Conservation (phyloP, 225 moss, liverwort and hornwort species). For the Pleurozium schreberi region DNA sequence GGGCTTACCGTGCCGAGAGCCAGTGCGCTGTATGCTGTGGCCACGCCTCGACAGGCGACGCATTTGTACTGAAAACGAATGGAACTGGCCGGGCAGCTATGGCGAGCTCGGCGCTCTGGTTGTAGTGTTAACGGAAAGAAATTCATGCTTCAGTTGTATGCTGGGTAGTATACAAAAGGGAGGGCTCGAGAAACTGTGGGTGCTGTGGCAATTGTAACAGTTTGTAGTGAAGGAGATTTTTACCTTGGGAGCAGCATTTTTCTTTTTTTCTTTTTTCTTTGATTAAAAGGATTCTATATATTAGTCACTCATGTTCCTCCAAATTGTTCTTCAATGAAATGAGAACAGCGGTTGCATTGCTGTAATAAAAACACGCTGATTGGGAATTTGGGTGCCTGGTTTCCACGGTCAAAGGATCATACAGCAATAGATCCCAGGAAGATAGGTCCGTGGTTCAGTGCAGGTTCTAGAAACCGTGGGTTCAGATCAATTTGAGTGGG, state of each 20-base stretch:
- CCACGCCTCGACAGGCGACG: background rate
- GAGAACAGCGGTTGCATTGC: background rate
- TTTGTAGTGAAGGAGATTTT: background rate
- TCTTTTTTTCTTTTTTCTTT: background rate
- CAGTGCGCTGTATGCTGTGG: background rate
- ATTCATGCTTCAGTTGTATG: too few relatives aligned
- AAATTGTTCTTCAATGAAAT: background rate
- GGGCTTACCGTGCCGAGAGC: conserved; percentile 1
- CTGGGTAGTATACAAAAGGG: too few relatives aligned
- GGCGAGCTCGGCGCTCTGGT: background rate
- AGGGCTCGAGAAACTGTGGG: background rate
- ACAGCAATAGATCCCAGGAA: background rate
- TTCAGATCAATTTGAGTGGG: background rate
- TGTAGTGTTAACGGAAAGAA: background rate
- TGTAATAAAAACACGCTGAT: background rate
- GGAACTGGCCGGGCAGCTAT: background rate
- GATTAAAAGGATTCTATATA: background rate
- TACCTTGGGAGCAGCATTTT: background rate
- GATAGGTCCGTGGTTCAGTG: background rate
- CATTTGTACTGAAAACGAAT: background rate
- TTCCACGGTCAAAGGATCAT: background rate
- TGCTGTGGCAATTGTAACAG: background rate
- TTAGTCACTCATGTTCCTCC: background rate
- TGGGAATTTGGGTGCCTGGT: too few relatives aligned
- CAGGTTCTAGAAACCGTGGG: background rate